Evolutionary conservation across 192 early-diverging fungal genomes (phyloP), one percentile per base, ranked within the genome.

Genomic region (Coemansia sp.): DNA sequence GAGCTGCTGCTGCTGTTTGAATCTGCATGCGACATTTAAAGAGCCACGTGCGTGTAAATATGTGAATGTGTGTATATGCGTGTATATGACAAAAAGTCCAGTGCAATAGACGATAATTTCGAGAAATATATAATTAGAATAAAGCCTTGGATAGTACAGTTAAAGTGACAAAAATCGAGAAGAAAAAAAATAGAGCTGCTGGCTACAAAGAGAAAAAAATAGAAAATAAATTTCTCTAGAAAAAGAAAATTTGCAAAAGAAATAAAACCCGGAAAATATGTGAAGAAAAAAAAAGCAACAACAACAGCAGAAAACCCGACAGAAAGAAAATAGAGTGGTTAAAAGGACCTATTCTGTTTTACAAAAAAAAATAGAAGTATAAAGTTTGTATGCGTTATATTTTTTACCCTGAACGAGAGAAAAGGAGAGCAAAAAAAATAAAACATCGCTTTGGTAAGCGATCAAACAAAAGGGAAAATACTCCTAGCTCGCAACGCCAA

Each of bases 1-100:
- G 48, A 35, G 20, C 57, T 38, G 57, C 51, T 38, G 57, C 51
- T 28, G 70, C 3, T 45, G 48, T 52, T 41, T 11, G 43, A 28
- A 33, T 36, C 52, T 62, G 35, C 55, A 43, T 39, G 62, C 39
- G 28, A 55, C 56, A n/a, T n/a, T 34, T 35, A 62, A 14, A 28
- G 22, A 28, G 38, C 36, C 55, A 28, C 7, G 12, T 56, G 55
- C 39, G 39, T 41, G 9, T 41, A 41, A 8, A 41, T 41, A 41
- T 41, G 39, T 41, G 39, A 8, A 11, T 41, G 39, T 41, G 9
- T 41, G 39, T 11, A 8, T 39, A 39, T 39, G 38, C 38, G 38
- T 39, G 38, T 39, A 41, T 41, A 41, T 1, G 39, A 5, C 39
- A 41, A 11, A 8, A 0, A 8, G 9, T 5, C 39, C 39, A 41